Percentiles rank a stretch among this genome's conserved stretches.
Evolutionary conservation across 176 grass and related monocot species (phyloP).

Genomic region (Oryza australiensis): DNA sequence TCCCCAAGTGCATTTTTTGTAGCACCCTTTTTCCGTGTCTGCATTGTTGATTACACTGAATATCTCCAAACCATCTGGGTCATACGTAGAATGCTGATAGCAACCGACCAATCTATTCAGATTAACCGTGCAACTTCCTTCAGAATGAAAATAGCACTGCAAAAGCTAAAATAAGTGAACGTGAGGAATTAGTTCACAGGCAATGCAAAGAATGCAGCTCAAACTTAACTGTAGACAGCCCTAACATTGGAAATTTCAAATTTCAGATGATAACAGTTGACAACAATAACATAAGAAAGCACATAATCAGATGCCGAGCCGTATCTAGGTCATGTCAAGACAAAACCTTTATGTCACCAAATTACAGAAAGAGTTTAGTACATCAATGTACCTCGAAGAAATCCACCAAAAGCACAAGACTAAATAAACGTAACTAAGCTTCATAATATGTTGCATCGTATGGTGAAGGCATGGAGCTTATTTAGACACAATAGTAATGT

Average conservation of each 20-base stretch:
- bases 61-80: not conserved
- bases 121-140: not conserved
- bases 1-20: conserved; percentile 50
- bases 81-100: not conserved
- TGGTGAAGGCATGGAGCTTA: not conserved
- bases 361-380: not conserved
- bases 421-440: not conserved
- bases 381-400: not conserved
- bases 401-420: not conserved
- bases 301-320: not conserved
- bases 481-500: not conserved
- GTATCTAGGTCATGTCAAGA: not conserved
- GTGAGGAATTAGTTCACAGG: not conserved
- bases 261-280: not conserved
- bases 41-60: conserved; percentile 52
- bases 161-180: not conserved
- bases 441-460: not conserved
- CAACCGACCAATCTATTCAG: not conserved
- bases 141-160: conserved; percentile 5
- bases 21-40: conserved; percentile 63
- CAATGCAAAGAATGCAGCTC: not conserved
- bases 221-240: not conserved
- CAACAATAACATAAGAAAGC: not conserved
- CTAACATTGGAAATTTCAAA: not conserved
- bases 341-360: not conserved